phyloP scores from a whole-genome alignment of 176 grass and related monocot genomes.

The Bonia amplexicaulis region DNA sequence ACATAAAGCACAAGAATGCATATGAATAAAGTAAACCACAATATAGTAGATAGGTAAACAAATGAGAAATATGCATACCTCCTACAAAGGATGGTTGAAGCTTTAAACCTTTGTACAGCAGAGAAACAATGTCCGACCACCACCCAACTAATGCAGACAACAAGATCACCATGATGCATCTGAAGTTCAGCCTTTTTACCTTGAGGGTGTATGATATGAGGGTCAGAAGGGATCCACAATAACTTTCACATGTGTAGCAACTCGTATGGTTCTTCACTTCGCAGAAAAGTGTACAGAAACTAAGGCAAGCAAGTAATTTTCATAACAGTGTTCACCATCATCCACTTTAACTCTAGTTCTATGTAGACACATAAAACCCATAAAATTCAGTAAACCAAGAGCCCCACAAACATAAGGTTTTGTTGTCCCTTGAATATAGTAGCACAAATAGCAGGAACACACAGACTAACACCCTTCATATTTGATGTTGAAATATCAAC shows the following conservation, averaged over 20 bases:
- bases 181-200: not conserved
- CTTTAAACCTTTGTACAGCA: not conserved
- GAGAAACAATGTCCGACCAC: not conserved
- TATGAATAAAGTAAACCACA: not conserved
- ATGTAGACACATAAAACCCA: slow-evolving; percentile 41
- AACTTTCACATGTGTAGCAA: slow-evolving; percentile 45
- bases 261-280: slow-evolving; percentile 15
- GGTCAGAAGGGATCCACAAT: not conserved
- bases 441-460: slow-evolving; percentile 41
- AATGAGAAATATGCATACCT: slow-evolving; percentile 35
- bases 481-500: slow-evolving; percentile 32
- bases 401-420: slow-evolving; percentile 48
- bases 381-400: slow-evolving; percentile 57
- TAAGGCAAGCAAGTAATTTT: slow-evolving; percentile 49
- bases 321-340: slow-evolving; percentile 39
- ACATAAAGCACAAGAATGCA: not conserved
- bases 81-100: slow-evolving; percentile 29
- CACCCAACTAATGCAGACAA: not conserved
- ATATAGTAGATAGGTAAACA: not conserved
- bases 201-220: not conserved
- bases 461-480: slow-evolving; percentile 32
- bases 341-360: slow-evolving; percentile 57
- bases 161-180: not conserved
- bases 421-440: slow-evolving; percentile 47
- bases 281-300: slow-evolving; percentile 32